Percentiles rank a stretch among this genome's conserved stretches.
Conservation (phyloP, 495 filamentous ascomycete genomes). For the Tuber brumale region DNA sequence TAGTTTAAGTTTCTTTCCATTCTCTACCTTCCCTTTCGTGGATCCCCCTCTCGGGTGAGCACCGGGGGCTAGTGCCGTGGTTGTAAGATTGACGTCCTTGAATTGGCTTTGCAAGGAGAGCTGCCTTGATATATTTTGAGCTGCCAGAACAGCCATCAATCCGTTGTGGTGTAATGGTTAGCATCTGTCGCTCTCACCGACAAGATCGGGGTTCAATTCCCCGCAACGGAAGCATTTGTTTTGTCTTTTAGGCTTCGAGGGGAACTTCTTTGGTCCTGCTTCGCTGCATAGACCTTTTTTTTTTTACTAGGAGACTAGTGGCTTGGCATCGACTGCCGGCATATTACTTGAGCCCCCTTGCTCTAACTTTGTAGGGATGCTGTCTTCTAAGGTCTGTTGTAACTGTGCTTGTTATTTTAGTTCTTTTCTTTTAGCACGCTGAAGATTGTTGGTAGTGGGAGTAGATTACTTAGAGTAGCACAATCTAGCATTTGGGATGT, state of each 20-base stretch:
- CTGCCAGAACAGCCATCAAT: background rate
- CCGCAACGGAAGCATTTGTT: conserved; percentile 14
- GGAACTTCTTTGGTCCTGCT: background rate
- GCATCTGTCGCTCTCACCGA: conserved; percentile 27
- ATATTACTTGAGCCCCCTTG: no score
- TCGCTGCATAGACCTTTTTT: background rate
- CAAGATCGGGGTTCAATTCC: conserved; percentile 27
- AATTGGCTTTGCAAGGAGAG: background rate
- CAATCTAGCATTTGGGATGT: no score
- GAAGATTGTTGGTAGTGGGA: no score
- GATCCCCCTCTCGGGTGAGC: no score
- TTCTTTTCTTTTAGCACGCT: no score
- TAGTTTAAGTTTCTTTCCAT: background rate
- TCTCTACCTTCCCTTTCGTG: no score
- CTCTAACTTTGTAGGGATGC: no score
- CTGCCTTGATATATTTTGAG: background rate
- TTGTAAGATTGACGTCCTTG: background rate
- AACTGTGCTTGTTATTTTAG: no score
- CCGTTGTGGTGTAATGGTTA: conserved; percentile 28
- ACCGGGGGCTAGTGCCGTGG: no score
- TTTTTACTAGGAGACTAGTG: background rate
- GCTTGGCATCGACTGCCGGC: background rate
- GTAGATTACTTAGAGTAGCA: no score
- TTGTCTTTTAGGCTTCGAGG: background rate
- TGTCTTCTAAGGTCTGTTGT: no score